Percentiles rank a stretch among this genome's conserved stretches.
Conservation (phyloP, 805 yeast genomes). For the Cyberlindnera euphorbiae region DNA sequence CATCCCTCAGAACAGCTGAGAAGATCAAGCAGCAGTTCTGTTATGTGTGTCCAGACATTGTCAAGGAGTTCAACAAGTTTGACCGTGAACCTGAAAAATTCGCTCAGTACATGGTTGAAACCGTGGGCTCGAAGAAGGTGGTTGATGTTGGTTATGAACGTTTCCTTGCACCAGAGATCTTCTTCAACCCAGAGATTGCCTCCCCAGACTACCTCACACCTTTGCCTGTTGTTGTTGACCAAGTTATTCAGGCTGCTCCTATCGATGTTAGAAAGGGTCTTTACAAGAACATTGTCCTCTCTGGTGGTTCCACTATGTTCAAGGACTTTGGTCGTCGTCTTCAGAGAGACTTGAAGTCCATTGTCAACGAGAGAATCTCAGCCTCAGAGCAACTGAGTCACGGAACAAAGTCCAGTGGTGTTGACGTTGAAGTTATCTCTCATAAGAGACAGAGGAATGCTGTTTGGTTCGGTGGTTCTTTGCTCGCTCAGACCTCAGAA, state of each 20-base stretch:
- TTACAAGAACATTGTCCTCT: slow-evolving; percentile 89
- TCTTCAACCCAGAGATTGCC: slow-evolving; percentile 96
- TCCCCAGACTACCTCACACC: slow-evolving; percentile 95
- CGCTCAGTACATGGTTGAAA: slow-evolving; percentile 88
- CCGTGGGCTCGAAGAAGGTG: slow-evolving; percentile 51
- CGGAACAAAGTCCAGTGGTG: slow-evolving; percentile 77
- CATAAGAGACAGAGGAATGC: slow-evolving; percentile 98
- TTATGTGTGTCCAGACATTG: slow-evolving; percentile 96
- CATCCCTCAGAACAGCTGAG: slow-evolving; percentile 93
- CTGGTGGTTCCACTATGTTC: slow-evolving; percentile 99
- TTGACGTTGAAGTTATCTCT: slow-evolving; percentile 92
- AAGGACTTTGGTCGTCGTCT: slow-evolving; percentile 96
- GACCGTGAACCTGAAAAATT: slow-evolving; percentile 92
- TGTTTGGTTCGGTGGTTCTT: slow-evolving; percentile 98
- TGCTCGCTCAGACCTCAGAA: slow-evolving; percentile 95
- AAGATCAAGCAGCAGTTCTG: slow-evolving; percentile 94
- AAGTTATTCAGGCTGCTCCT: slow-evolving; percentile 91
- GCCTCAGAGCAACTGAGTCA: slow-evolving; percentile 66
- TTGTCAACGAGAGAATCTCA: slow-evolving; percentile 86
- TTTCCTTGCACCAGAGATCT: slow-evolving; percentile 97
- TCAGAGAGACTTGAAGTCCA: slow-evolving; percentile 85
- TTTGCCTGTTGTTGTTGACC: slow-evolving; percentile 92
- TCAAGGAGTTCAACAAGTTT: slow-evolving; percentile 89
- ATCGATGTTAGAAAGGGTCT: slow-evolving; percentile 97
- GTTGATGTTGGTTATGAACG: slow-evolving; percentile 98